These are phyloP conservation scores for Sphagnum fallax DNA, from an alignment of 228 moss, liverwort and hornwort species.

Conservation along the genomic window DNA sequence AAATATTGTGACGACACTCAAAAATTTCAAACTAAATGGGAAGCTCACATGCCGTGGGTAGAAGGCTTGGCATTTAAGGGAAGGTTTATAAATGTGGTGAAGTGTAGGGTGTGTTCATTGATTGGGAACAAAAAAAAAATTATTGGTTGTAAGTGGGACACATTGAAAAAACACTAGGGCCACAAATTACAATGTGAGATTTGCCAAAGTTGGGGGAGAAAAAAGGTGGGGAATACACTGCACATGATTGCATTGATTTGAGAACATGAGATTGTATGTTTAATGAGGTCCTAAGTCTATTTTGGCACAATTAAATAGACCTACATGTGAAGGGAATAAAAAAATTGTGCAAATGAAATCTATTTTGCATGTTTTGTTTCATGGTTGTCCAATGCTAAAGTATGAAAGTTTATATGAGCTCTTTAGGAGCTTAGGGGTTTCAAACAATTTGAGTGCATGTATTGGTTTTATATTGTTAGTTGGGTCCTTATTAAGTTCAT, in stretches of 20 bases:
- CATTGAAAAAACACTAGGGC: neutral
- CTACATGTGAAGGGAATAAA: neutral
- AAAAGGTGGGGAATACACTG: neutral
- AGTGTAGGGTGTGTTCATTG: neutral
- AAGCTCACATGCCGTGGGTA: neutral
- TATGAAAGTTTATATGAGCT: neutral
- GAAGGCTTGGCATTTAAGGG: neutral
- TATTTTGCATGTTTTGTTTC: neutral
- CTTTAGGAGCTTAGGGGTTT: neutral
- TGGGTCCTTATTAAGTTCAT: neutral
- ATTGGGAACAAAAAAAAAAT: neutral
- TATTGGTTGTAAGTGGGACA: neutral
- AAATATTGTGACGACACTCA: neutral
- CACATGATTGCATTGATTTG: neutral
- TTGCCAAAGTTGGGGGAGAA: neutral
- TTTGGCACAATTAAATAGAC: neutral
- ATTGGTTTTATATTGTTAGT: neutral
- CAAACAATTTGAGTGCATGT: neutral
- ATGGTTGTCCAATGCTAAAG: neutral
- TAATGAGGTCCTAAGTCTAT: neutral
- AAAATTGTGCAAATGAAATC: neutral
- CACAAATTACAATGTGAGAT: neutral
- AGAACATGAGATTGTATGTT: neutral
- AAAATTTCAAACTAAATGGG: neutral
- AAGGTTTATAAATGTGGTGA: neutral